Conservation (phyloP, 225 moss, liverwort and hornwort genomes). For the Pleurozium schreberi region DNA sequence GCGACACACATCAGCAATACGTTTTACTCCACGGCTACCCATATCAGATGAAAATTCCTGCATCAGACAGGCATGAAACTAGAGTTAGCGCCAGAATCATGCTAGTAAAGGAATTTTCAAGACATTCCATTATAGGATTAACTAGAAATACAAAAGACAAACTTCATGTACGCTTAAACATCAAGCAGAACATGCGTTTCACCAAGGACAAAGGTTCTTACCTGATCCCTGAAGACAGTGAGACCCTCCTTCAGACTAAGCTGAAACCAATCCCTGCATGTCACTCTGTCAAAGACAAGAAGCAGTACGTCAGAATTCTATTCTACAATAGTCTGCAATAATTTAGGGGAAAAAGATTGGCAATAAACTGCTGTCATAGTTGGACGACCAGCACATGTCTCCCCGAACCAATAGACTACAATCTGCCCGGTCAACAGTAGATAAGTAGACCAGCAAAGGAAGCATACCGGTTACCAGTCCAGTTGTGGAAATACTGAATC, state of each 20-base stretch:
- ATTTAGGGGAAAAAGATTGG: not conserved
- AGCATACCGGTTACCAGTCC: conserved; percentile 86
- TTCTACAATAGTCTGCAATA: not conserved
- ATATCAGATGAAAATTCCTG: conserved; percentile 97
- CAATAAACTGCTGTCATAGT: not conserved
- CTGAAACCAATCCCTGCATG: conserved; percentile 98
- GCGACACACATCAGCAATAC: conserved; percentile 76
- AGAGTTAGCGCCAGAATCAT: not conserved
- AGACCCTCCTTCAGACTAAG: conserved; percentile 96
- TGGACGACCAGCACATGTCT: not conserved
- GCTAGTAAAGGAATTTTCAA: not conserved
- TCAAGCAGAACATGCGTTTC: not conserved
- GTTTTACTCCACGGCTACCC: conserved; percentile 96
- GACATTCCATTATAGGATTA: not conserved
- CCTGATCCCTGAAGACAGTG: conserved; percentile 96
- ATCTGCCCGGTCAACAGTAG: not conserved
- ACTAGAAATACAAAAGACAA: not conserved
- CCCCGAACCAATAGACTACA: not conserved
- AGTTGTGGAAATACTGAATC: conserved; percentile 89
- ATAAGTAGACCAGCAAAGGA: not conserved
- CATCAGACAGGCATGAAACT: not conserved
- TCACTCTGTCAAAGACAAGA: conserved; percentile 47
- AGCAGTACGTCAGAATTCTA: not conserved
- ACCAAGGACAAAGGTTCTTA: not conserved
- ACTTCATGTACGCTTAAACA: not conserved